Percentiles rank a stretch among this genome's conserved stretches.
Evolutionary conservation across 345 rosid species (phyloP).

Genomic region (Aurinia saxatilis): DNA sequence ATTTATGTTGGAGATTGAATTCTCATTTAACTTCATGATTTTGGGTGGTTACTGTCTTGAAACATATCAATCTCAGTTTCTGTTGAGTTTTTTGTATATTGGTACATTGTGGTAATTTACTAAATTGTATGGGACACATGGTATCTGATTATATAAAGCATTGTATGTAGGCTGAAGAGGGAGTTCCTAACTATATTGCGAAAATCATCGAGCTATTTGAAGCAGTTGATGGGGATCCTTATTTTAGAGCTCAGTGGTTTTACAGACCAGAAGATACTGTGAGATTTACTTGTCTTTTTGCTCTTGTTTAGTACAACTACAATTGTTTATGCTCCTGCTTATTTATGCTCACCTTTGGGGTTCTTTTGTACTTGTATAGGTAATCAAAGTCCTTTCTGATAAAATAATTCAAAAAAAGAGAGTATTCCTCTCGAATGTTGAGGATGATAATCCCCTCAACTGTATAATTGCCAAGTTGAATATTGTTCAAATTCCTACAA

Average conservation of each 20-base stretch:
- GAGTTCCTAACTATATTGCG: slow-evolving; percentile 28
- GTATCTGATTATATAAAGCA: neutral
- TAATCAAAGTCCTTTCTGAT: slow-evolving; percentile 17
- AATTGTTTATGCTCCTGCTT: neutral
- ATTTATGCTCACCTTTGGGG: neutral
- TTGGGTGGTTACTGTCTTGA: no score
- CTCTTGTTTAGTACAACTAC: no score
- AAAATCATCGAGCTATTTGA: slow-evolving; percentile 35
- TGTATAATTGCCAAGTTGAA: slow-evolving; percentile 21
- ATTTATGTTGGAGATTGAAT: no score
- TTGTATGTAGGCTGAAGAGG: slow-evolving; percentile 27
- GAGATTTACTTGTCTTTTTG: neutral
- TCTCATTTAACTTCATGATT: no score
- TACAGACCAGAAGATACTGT: slow-evolving; percentile 39
- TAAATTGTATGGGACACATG: neutral
- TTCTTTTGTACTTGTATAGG: slow-evolving; percentile 10
- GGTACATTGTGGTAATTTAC: no score
- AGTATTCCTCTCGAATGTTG: slow-evolving; percentile 36
- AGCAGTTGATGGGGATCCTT: slow-evolving; percentile 8
- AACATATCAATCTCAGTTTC: no score
- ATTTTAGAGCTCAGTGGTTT: slow-evolving; percentile 34
- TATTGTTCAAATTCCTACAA: no score
- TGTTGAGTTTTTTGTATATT: neutral
- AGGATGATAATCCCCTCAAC: slow-evolving; percentile 37
- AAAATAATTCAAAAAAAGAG: slow-evolving; percentile 12